Conservation (phyloP, 768 basidiomycete genomes). For the Floccularia luteovirens region DNA sequence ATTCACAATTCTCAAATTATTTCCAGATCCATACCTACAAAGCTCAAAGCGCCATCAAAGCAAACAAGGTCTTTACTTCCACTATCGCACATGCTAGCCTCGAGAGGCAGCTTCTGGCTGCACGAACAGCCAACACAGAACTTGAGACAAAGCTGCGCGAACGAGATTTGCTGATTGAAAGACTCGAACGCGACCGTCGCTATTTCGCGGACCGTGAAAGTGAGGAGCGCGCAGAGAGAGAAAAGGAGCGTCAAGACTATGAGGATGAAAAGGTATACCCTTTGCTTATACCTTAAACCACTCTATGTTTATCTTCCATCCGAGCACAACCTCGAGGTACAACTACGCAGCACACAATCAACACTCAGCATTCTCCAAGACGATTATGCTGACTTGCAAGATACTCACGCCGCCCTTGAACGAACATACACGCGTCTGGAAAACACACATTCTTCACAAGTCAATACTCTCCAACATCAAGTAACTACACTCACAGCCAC, state of each 20-base stretch:
- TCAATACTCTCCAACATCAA: slow-evolving; percentile 39
- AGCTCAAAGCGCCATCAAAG: slow-evolving; percentile 63
- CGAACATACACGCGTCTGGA: slow-evolving; percentile 42
- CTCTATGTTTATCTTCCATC: background rate
- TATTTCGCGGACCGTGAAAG: slow-evolving; percentile 64
- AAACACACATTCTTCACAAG: slow-evolving; percentile 42
- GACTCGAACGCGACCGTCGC: slow-evolving; percentile 62
- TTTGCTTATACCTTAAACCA: background rate
- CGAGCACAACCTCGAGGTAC: slow-evolving; percentile 42
- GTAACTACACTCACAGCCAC: slow-evolving; percentile 40
- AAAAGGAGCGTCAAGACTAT: slow-evolving; percentile 39
- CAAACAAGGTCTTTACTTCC: slow-evolving; percentile 52
- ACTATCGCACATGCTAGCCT: slow-evolving; percentile 55
- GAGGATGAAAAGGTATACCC: slow-evolving; percentile 54
- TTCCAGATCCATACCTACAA: slow-evolving; percentile 55
- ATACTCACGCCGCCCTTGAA: slow-evolving; percentile 39
- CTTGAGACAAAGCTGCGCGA: slow-evolving; percentile 64
- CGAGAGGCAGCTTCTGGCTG: slow-evolving; percentile 59
- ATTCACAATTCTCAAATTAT: slow-evolving; percentile 6
- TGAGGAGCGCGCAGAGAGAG: slow-evolving; percentile 62
- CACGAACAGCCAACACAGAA: slow-evolving; percentile 54
- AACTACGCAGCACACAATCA: slow-evolving; percentile 44
- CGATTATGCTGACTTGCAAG: slow-evolving; percentile 54
- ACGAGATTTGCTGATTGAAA: slow-evolving; percentile 52
- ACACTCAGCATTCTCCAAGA: slow-evolving; percentile 43